Evolutionary conservation across 1,284 basidiomycete species (phyloP), one percentile per base, ranked within the genome.

Genomic region (Paramarasmius palmivorus): DNA sequence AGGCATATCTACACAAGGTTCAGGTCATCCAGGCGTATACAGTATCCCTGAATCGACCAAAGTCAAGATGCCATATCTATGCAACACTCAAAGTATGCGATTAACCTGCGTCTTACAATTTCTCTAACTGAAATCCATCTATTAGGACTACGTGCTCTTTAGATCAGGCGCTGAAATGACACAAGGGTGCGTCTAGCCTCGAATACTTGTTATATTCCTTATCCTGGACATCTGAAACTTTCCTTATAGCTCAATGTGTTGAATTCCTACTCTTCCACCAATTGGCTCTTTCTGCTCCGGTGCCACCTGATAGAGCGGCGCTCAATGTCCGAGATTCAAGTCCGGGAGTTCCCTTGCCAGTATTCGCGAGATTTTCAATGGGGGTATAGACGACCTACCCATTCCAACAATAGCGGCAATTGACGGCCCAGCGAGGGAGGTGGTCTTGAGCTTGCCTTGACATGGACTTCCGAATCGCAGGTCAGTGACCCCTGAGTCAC

Each of bases 331-430:
- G 78, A 82, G 59, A 52, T 70, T 7, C 84, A 94, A 63, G 90
- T 97, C 32, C 75, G 83, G 59, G 81, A 80, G 59, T 97, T 97
- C 72, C n/a, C 86, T 97, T 49, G 72, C 80, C 50, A 84, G 89
- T 60, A 77, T 98, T 26, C 84, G 95, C 25, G 73, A 75, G 26
- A 82, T 90, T 8, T 73, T 97, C 34, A 79, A 81, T 35, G 82
- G n/a, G n/a, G n/a, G 83, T 60, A 79, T 98, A 14, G 92, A 94
- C 68, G 77, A 76, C 37, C 75, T 97, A 22, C 86, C 89, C 7
- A 81, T 95, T 71, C 95, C 95, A 1, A 95, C 92, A 8, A 89
- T 98, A 52, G 92, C 92, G 14, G 92, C 93, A 4, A 90, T 98
- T 46, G 94, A 97, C 64, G 95, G 95, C 0, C 90, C 92, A 34